phyloP scores from a whole-genome alignment of 2,329 filamentous ascomycete genomes.

The Clarireedia hainanense region DNA sequence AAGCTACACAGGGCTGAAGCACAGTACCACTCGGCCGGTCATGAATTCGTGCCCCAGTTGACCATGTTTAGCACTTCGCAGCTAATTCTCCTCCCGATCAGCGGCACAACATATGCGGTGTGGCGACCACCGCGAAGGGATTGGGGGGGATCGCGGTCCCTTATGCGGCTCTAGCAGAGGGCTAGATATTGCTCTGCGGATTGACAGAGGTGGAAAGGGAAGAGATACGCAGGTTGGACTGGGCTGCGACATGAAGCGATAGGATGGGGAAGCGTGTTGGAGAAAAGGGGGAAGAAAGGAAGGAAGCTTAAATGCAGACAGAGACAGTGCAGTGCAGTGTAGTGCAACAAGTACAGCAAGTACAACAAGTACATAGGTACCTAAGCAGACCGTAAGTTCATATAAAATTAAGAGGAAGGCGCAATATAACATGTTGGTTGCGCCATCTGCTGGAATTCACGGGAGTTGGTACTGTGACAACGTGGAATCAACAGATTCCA shows the following conservation, averaged over 20 bases:
- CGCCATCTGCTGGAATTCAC: background rate
- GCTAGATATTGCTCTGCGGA: background rate
- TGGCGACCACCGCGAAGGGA: background rate
- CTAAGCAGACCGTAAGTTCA: too few species aligned
- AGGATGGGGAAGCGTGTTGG: background rate
- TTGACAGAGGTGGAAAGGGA: background rate
- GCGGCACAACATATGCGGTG: background rate
- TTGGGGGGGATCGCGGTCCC: background rate
- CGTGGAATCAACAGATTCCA: background rate
- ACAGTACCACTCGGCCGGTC: background rate
- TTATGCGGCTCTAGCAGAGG: background rate
- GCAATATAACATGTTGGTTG: background rate
- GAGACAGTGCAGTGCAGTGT: too few species aligned
- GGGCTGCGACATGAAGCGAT: background rate
- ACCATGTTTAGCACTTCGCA: background rate
- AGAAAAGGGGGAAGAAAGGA: background rate
- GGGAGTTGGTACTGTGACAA: background rate
- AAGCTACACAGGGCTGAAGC: background rate
- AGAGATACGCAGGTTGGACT: background rate
- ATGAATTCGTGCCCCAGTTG: background rate
- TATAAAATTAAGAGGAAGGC: background rate
- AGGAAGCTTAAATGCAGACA: background rate
- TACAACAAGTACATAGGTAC: too few species aligned
- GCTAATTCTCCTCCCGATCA: background rate
- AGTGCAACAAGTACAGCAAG: too few species aligned